phyloP scores from a whole-genome alignment of 495 filamentous ascomycete species.

The Xylaria telfairii region DNA sequence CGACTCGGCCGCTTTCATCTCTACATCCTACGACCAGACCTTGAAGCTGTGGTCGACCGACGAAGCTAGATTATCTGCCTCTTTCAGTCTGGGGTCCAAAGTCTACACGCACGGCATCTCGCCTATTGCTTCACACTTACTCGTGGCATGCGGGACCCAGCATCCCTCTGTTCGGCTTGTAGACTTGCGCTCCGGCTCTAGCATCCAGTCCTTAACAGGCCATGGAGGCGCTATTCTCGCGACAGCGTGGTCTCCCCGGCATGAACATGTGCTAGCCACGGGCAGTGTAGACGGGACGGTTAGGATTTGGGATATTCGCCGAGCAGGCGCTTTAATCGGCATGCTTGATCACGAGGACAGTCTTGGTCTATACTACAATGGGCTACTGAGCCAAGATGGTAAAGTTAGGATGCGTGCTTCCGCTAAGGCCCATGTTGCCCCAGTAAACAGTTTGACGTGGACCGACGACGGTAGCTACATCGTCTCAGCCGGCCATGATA shows the following conservation, averaged over 20 bases:
- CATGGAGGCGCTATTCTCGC: constrained; percentile 75
- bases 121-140: constrained; percentile 70
- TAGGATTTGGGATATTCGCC: constrained; percentile 84
- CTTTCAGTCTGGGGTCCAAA: constrained; percentile 73
- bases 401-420: constrained; percentile 46
- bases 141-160: constrained; percentile 85
- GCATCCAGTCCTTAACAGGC: constrained; percentile 74
- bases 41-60: constrained; percentile 80
- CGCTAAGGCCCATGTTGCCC: constrained; percentile 73
- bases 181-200: constrained; percentile 78
- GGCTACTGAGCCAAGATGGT: constrained; percentile 35
- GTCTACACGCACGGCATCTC: constrained; percentile 79
- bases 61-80: constrained; percentile 61
- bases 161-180: constrained; percentile 80
- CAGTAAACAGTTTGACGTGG: constrained; percentile 85
- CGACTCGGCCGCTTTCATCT: constrained; percentile 78
- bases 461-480: constrained; percentile 76
- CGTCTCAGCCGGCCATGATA: constrained; percentile 80
- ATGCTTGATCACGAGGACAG: constrained; percentile 82
- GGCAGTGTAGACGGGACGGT: constrained; percentile 79
- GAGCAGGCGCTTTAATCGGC: constrained; percentile 71
- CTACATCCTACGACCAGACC: constrained; percentile 82
- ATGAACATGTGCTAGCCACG: constrained; percentile 79
- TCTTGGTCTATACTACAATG: constrained; percentile 58
- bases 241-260: constrained; percentile 77